phyloP scores from a whole-genome alignment of 1,284 basidiomycete species.

The Trichosporon inkin region DNA sequence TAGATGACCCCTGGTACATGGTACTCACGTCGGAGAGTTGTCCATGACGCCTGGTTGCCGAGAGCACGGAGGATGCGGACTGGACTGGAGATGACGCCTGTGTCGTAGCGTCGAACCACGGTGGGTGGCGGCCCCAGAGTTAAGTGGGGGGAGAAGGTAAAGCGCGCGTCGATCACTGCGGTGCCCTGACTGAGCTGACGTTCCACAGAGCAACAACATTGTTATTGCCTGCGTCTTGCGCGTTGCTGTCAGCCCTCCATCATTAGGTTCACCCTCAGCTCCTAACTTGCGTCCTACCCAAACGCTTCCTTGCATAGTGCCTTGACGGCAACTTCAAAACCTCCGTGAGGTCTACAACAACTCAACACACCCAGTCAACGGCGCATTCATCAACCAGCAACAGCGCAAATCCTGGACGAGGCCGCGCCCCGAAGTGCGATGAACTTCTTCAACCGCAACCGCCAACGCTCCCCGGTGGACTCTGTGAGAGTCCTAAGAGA shows the following conservation, averaged over 20 bases:
- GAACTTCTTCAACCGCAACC: constrained; percentile 90
- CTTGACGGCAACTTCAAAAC: not conserved
- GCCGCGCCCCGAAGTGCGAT: constrained; percentile 50
- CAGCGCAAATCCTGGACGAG: not conserved
- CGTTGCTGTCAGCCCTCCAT: not conserved
- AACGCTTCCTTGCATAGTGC: not conserved
- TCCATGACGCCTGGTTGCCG: constrained; percentile 36
- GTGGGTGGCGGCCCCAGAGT: not conserved
- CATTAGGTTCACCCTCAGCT: not conserved
- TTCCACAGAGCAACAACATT: constrained; percentile 7
- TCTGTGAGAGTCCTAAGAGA: constrained; percentile 74
- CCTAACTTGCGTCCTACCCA: not conserved
- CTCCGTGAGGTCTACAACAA: not conserved
- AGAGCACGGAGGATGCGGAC: not conserved
- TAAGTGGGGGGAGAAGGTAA: constrained; percentile 7
- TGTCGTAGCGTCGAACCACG: not conserved
- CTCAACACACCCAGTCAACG: not conserved
- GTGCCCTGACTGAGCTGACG: constrained; percentile 1
- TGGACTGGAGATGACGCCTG: constrained; percentile 1
- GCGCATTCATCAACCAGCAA: not conserved
- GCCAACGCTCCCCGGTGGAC: constrained; percentile 76
- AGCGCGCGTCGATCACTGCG: not conserved
- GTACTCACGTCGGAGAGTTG: constrained; percentile 47
- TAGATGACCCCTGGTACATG: not conserved
- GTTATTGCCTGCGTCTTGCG: not conserved